Percentiles rank a stretch among this genome's conserved stretches.
Conservation (phyloP, 768 basidiomycete species). For the Myochromella boudieri region DNA sequence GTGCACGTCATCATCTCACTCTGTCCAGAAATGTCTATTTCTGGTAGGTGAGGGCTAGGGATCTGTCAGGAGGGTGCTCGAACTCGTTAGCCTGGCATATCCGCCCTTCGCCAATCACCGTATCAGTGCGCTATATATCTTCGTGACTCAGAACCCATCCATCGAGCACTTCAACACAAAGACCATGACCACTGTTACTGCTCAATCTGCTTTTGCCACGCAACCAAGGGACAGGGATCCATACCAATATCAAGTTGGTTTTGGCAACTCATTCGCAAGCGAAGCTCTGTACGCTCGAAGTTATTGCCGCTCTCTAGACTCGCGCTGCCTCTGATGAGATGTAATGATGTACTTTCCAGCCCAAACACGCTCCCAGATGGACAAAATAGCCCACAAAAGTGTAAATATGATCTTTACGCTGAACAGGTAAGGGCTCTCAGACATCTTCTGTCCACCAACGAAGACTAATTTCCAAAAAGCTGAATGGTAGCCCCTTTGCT, state of each 20-base stretch:
- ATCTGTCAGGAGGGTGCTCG: too few species aligned
- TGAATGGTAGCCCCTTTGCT: constrained; percentile 61
- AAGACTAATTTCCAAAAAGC: too few species aligned
- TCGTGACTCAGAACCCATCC: too few species aligned
- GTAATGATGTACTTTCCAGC: constrained; percentile 25
- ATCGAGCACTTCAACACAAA: too few species aligned
- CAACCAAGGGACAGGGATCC: constrained; percentile 44
- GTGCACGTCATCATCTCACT: too few species aligned
- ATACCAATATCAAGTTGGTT: constrained; percentile 57
- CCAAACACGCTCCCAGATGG: constrained; percentile 56
- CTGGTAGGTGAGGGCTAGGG: too few species aligned
- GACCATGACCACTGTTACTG: constrained; percentile 37
- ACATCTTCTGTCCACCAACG: neutral
- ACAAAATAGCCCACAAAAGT: constrained; percentile 63
- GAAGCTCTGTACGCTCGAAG: constrained; percentile 58
- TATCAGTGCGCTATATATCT: too few species aligned
- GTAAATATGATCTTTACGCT: constrained; percentile 61
- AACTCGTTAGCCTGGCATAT: too few species aligned
- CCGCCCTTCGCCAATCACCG: too few species aligned
- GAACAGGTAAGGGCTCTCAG: constrained; percentile 44
- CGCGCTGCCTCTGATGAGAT: too few species aligned
- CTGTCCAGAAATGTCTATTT: too few species aligned
- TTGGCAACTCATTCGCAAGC: constrained; percentile 56
- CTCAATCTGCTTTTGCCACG: constrained; percentile 36
- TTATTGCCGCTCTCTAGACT: too few species aligned